Evolutionary conservation across 2,329 filamentous ascomycete species (phyloP), one percentile per base, ranked within the genome.

Genomic region (Nothophaeocryptopus gaeumannii): DNA sequence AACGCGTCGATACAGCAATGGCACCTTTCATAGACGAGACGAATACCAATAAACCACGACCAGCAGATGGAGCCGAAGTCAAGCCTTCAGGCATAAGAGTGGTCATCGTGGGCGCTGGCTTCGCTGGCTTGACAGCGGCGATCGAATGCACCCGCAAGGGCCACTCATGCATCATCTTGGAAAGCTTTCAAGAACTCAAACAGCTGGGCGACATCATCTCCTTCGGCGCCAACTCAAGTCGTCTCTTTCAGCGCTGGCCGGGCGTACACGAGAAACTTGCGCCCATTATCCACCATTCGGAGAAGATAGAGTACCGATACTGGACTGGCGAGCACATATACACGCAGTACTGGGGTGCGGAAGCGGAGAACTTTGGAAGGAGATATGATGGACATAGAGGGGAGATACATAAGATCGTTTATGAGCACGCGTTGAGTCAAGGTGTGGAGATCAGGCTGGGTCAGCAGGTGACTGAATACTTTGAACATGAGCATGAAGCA

Each of bases 101-200:
- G 2, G 69, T 80, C 29, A 70, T 82, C 30, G 77, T 72, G 66
- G 61, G 75, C 11, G 74, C 72, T 68, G 82, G 81, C 14, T 84
- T 84, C 51, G 82, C 79, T 33, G 82, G 82, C 12, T 72, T 84
- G 26, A 79, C 80, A 5, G 78, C 81, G 13, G 81, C 81, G 36
- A 81, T 85, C 53, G 82, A 85, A 66, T 83, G 80, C 60, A 74
- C 79, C 53, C 75, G 79, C 12, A 79, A 84, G 55, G 82, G 82
- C 12, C 82, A 84, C 61, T 70, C 74, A 10, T 80, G 82, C 13
- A 68, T 75, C 47, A 74, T 84, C 52, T 81, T 82, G 62, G 81
- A 83, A 58, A 73, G 76, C 1, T 83, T 82, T 51, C 66, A 67
- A 7, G 74, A 77, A 46, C 74, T 83, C 47, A 84, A 83, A 58